These are phyloP conservation scores for Acacia concinna DNA, from an alignment of 331 rosid species.

Conservation along the genomic window DNA sequence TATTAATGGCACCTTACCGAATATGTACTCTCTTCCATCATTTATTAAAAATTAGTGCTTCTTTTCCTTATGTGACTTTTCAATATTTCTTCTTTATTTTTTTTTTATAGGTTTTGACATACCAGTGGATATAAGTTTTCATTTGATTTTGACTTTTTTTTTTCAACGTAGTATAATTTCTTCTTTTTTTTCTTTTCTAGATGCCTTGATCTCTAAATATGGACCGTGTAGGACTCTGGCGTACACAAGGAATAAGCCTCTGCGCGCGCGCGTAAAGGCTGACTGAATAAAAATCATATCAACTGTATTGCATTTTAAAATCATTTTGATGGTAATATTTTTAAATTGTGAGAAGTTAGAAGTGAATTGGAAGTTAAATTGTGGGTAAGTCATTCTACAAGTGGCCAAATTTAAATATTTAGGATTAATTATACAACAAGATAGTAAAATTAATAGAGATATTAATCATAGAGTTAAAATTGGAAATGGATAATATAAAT, in stretches of 20 bases:
- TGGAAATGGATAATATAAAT: no score
- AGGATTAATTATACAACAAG: no score
- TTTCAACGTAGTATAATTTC: neutral
- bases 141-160: neutral
- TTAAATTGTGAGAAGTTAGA: no score
- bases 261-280: no score
- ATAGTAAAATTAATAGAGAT: no score
- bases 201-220: neutral
- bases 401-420: no score
- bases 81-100: neutral
- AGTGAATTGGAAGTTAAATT: no score
- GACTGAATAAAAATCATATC: neutral
- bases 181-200: slow-evolving; percentile 9
- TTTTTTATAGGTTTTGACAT: neutral
- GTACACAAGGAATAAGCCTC: neutral
- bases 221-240: neutral
- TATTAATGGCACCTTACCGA: neutral
- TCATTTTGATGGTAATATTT: neutral
- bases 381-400: no score
- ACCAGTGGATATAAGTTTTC: neutral
- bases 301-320: neutral
- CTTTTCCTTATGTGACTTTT: neutral
- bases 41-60: neutral
- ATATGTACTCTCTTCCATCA: slow-evolving; percentile 6
- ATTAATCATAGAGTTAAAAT: no score